These are phyloP conservation scores for Lactifluus rugatus DNA, from an alignment of 768 basidiomycete species.

Conservation along the genomic window DNA sequence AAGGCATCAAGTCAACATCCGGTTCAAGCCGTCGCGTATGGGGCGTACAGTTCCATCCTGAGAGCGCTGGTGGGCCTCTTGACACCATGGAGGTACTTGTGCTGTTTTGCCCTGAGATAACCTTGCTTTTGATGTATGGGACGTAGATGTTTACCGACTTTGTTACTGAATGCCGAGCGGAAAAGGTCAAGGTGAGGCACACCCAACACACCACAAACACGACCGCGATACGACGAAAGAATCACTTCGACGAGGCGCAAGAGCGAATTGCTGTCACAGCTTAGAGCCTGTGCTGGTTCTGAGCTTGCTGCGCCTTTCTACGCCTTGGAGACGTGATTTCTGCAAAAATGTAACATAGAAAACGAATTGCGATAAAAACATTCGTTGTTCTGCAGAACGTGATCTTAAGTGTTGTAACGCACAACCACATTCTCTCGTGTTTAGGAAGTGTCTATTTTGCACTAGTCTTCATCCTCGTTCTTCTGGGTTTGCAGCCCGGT, in stretches of 20 bases:
- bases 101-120: background rate
- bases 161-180: constrained; percentile 64
- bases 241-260: constrained; percentile 16
- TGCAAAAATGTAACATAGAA: background rate
- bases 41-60: constrained; percentile 99
- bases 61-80: constrained; percentile 95
- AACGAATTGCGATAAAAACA: background rate
- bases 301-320: background rate
- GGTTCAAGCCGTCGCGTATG: constrained; percentile 87
- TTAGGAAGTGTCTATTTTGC: no score
- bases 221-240: constrained; percentile 18
- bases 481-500: no score
- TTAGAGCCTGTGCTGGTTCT: constrained; percentile 6
- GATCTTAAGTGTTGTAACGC: background rate
- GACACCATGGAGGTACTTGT: constrained; percentile 84
- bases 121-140: background rate
- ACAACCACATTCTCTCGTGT: no score
- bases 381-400: background rate
- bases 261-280: constrained; percentile 25
- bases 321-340: background rate
- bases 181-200: constrained; percentile 31
- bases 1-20: constrained; percentile 91
- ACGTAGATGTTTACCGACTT: constrained; percentile 90
- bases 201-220: constrained; percentile 20
- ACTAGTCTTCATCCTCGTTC: no score